Evolutionary conservation across 495 filamentous ascomycete species (phyloP).

Genomic region (Aspergillus leporis): DNA sequence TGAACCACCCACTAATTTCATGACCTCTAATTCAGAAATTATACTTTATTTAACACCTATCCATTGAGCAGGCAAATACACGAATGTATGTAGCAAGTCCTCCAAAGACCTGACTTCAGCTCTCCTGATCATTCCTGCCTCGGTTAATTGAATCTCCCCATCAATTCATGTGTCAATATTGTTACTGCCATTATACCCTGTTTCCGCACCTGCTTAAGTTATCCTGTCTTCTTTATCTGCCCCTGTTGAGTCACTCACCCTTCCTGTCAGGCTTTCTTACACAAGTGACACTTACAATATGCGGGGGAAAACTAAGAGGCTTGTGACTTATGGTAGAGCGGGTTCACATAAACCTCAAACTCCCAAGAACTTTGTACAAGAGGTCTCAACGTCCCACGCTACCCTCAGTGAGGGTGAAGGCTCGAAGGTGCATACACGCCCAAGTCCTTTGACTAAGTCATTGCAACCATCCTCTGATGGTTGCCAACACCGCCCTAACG

Average conservation of each 20-base stretch:
- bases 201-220: background rate
- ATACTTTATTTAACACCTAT: background rate
- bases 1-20: no score
- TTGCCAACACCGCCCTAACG: background rate
- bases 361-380: background rate
- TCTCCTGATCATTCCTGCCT: background rate
- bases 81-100: background rate
- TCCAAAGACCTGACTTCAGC: background rate
- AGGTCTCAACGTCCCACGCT: background rate
- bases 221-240: background rate
- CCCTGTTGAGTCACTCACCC: background rate
- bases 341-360: background rate
- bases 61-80: background rate
- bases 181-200: background rate
- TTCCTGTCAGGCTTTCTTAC: background rate
- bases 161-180: background rate
- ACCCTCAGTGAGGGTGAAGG: background rate
- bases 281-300: constrained; percentile 6
- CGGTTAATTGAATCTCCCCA: background rate
- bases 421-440: background rate
- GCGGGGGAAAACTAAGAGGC: constrained; percentile 13
- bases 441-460: background rate
- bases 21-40: no score
- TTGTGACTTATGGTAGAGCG: constrained; percentile 19
- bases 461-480: background rate